phyloP scores from a whole-genome alignment of 2,329 filamentous ascomycete genomes.

The Neofusicoccum sp. region DNA sequence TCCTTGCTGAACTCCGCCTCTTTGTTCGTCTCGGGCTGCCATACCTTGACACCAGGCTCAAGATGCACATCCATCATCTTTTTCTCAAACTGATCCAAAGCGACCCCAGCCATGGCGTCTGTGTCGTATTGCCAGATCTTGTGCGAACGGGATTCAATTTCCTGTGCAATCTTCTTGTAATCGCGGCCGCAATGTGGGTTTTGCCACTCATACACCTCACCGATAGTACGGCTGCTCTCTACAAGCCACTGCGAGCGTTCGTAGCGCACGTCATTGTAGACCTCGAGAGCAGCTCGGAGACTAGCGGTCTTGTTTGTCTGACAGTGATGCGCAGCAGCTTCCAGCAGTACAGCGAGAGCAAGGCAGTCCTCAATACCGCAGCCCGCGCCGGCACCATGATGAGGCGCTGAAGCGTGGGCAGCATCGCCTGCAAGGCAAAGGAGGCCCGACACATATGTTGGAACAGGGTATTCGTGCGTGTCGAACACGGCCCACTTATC shows the following conservation, averaged over 20 bases:
- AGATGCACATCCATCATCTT: background rate
- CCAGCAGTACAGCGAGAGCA: background rate
- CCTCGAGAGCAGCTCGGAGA: slow-evolving; percentile 20
- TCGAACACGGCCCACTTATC: slow-evolving; percentile 27
- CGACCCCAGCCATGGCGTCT: slow-evolving; percentile 22
- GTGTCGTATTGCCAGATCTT: slow-evolving; percentile 26
- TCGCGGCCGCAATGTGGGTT: slow-evolving; percentile 15
- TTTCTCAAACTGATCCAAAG: background rate
- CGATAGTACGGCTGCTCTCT: slow-evolving; percentile 22
- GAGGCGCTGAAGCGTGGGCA: slow-evolving; percentile 27
- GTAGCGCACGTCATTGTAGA: slow-evolving; percentile 23
- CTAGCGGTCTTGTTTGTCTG: background rate
- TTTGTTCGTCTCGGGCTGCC: too few species aligned
- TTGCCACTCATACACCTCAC: slow-evolving; percentile 25
- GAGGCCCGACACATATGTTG: slow-evolving; percentile 23
- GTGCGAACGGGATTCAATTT: slow-evolving; percentile 20
- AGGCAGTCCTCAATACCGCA: slow-evolving; percentile 26
- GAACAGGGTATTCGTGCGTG: slow-evolving; percentile 22
- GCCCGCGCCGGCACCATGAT: slow-evolving; percentile 28
- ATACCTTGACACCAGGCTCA: too few species aligned
- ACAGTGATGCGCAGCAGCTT: background rate
- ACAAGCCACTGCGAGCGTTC: slow-evolving; percentile 21
- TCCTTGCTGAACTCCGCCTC: too few species aligned
- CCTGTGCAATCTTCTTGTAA: slow-evolving; percentile 19
- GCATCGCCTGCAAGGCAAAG: slow-evolving; percentile 28